Base-by-base conservation (phyloP, 768 basidiomycete species). In the Boletus vinaceobasis region DNA sequence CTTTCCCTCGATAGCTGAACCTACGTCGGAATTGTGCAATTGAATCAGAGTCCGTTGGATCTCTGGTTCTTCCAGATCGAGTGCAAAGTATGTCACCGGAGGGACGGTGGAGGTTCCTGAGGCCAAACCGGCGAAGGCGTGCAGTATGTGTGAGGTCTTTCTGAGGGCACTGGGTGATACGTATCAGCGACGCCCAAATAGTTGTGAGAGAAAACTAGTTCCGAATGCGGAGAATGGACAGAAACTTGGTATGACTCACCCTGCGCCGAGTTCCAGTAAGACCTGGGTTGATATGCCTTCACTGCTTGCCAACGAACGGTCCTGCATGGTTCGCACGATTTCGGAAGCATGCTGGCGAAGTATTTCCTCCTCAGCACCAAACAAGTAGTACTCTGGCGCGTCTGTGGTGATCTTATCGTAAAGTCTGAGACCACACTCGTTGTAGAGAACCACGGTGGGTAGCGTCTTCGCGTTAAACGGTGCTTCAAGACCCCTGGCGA, bases 251-350 rank as follows among this genome's bases (percentile, higher is more conserved):
- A 45, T 31, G 5, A 43, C 90, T 79, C 70, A 94, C 92, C 95
- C 95, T 9, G 94, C 91, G 42, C 96, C 95, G n/a, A 98, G 79
- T 67, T 98, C 95, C 39, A 98, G 77, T 7, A 97, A 77, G 48
- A 86, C 78, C 50, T 84, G 80, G 39, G 79, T 82, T 3, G 74
- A 64, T 15, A 64, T 61, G 17, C 70, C 60, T 29, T 26, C 19
- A 1, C 65, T 67, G 15, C 39, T 49, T 19, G 55, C 59, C 4
- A 43, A 23, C 7, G 43, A 50, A 21, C 68, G 69, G 29, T 69
- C 65, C 68, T 90, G 82, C 87, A 93, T 93, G 49, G 76, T 72
- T 31, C 72, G 74, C 17, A 87, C 87, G 48, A 99, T 94, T 33
- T 93, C 87, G 43, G 80, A 74, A 2, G 85, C 85, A 57, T 89